Evolutionary conservation across 306 rosid genomes (phyloP).

Genomic region (Castanea mollissima): DNA sequence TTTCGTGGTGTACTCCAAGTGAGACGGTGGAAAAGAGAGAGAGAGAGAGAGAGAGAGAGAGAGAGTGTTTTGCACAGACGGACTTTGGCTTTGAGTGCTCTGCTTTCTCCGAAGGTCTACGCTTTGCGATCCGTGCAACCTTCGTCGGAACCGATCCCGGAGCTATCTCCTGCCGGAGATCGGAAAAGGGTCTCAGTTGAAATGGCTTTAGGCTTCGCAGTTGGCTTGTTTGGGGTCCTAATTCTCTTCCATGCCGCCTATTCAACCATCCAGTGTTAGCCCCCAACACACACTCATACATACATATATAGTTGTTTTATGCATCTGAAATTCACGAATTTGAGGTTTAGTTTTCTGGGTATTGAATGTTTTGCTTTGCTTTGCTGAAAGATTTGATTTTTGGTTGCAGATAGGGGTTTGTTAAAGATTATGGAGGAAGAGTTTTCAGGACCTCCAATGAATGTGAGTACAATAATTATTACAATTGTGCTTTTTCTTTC

Average conservation of each 20-base stretch:
- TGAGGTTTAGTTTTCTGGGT: not conserved
- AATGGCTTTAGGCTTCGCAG: constrained; percentile 49
- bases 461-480: constrained; percentile 31
- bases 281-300: not conserved
- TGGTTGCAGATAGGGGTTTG: constrained; percentile 67
- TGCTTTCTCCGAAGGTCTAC: too few relatives aligned
- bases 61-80: too few relatives aligned
- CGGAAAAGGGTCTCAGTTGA: constrained; percentile 26
- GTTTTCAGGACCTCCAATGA: constrained; percentile 79
- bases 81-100: too few relatives aligned
- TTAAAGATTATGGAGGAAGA: constrained; percentile 87
- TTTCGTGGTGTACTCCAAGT: too few relatives aligned
- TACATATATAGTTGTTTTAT: not conserved
- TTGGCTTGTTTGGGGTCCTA: constrained; percentile 59
- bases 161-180: constrained; percentile 19
- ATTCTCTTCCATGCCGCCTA: constrained; percentile 71
- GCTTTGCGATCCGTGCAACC: not conserved
- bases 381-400: constrained; percentile 26
- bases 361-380: not conserved
- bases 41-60: too few relatives aligned
- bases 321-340: not conserved
- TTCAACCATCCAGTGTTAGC: constrained; percentile 68
- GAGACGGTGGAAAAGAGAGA: too few relatives aligned
- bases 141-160: constrained; percentile 4
- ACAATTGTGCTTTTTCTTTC: not conserved